These are phyloP conservation scores for Blastocrithidia nonstop DNA, from an alignment of 208 protist genomes.

Conservation along the genomic window DNA sequence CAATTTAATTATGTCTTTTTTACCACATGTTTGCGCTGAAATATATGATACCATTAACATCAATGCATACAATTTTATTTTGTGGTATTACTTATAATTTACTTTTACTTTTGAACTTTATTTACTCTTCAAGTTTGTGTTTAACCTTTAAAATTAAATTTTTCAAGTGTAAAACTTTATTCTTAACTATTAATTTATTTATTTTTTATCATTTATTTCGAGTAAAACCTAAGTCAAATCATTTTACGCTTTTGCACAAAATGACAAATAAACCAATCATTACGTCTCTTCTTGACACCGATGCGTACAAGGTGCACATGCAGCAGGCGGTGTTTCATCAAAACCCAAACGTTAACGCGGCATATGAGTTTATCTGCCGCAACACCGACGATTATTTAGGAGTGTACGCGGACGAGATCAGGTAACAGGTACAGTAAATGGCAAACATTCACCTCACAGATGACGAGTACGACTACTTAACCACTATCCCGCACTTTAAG, in stretches of 20 bases:
- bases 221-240: too few species aligned
- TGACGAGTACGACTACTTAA: slow-evolving; percentile 55
- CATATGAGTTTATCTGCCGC: slow-evolving; percentile 66
- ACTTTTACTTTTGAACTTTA: too few species aligned
- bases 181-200: too few species aligned
- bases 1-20: not conserved
- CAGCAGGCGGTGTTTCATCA: slow-evolving; percentile 78
- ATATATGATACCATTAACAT: too few species aligned
- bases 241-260: too few species aligned
- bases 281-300: slow-evolving; percentile 71
- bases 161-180: too few species aligned
- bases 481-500: slow-evolving; percentile 48
- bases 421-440: slow-evolving; percentile 35
- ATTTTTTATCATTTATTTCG: too few species aligned
- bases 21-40: too few species aligned
- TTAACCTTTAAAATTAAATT: not conserved
- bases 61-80: too few species aligned
- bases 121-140: not conserved
- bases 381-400: slow-evolving; percentile 62
- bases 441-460: slow-evolving; percentile 24
- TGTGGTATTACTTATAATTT: too few species aligned
- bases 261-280: slow-evolving; percentile 41
- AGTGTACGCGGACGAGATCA: slow-evolving; percentile 37
- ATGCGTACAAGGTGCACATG: slow-evolving; percentile 85
- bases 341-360: slow-evolving; percentile 18